Base-by-base conservation (phyloP, 441 rosid species). In the Mallotus repandus region DNA sequence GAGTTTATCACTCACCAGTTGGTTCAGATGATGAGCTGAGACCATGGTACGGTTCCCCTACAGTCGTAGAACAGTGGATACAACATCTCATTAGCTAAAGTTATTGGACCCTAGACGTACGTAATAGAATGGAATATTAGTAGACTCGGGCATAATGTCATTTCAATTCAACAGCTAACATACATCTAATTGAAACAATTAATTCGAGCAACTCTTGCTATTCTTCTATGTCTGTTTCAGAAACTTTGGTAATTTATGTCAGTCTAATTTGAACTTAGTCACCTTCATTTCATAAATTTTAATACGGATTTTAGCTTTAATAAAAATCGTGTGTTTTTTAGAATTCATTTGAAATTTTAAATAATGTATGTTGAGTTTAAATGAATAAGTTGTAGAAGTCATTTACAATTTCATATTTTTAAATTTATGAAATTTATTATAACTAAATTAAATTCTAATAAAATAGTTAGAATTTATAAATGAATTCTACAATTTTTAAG, bases 1-100 rank as follows among this genome's bases (percentile, higher is more conserved):
- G 94, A 61, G 92, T 95, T 49, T 91, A 92, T 81, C 98, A 92
- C 70, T 95, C 99, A 0, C 98, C 98, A 0, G 93, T 92, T 29
- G 99, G 97, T 18, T 92, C 99, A 7, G 91, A 91, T 18, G 91
- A 89, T 66, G 71, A 18, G 55, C 80, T 69, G 13, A 88, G 94
- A 74, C 97, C 92, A 4, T 92, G 99, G 99, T 89, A 95, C 74
- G 98, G 99, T 56, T 91, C 99, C 63, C 90, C 99, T 8, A 81
- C 73, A 6, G 80, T 89, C 13, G 86, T 84, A 29, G 86, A 84
- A 69, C 78, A 89, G 75, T 95, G 98, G 99, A 85, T 89, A 75
- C 86, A 86, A 43, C 88, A 92, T 69, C 96, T 91, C 63, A 88
- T 91, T 59, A 63, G 80, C 69, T 87, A 70, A 73, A 53, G 29